A percentile compares a stretch with the other conserved stretches of the same genome.
Conservation (phyloP, 345 rosid genomes). For the Salix dunnii region DNA sequence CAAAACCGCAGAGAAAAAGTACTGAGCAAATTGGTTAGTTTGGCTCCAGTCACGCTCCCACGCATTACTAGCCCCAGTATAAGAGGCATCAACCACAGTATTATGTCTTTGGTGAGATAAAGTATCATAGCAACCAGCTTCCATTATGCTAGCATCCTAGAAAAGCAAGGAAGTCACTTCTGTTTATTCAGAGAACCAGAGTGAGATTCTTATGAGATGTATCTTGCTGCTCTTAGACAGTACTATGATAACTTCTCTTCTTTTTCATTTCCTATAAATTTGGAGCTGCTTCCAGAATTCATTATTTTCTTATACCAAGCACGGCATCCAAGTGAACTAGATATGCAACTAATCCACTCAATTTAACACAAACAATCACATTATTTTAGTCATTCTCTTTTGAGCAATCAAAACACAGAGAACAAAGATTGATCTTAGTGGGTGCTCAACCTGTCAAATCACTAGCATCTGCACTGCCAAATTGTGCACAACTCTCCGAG, state of each 20-base stretch:
- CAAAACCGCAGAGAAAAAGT: background rate
- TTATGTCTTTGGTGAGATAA: background rate
- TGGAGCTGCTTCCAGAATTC: background rate
- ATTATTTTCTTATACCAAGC: background rate
- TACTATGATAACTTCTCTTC: background rate
- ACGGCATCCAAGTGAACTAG: background rate
- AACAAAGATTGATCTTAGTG: background rate
- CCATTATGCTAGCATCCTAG: background rate
- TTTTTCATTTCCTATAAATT: background rate
- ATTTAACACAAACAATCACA: background rate
- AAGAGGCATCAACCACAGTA: background rate
- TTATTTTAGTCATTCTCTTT: background rate
- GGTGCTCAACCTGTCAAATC: slow-evolving; percentile 76
- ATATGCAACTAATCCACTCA: background rate
- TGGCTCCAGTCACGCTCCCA: background rate
- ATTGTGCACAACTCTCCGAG: slow-evolving; percentile 92
- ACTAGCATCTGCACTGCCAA: slow-evolving; percentile 75
- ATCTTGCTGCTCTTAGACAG: background rate
- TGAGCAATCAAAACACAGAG: background rate
- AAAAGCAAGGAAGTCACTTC: background rate
- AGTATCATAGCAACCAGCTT: slow-evolving; percentile 10
- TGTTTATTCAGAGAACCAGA: slow-evolving; percentile 3
- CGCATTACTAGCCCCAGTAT: background rate
- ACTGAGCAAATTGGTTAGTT: background rate
- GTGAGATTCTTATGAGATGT: background rate